Conservation (phyloP, 441 rosid species). For the Gossypium davidsonii region DNA sequence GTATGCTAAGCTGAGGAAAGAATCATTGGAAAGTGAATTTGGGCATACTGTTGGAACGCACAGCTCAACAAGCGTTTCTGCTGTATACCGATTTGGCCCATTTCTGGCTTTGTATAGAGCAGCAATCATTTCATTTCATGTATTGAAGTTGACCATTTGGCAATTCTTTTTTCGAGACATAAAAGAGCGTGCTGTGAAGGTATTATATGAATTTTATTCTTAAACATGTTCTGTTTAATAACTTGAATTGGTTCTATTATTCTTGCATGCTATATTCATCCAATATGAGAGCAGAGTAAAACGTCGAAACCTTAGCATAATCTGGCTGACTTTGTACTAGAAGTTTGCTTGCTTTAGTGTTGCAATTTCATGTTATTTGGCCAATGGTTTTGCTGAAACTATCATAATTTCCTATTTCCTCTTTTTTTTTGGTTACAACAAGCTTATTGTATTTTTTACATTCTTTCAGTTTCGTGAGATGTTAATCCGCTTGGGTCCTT, state of each 20-base stretch:
- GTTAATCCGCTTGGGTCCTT: conserved; percentile 85
- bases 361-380: not conserved
- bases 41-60: conserved; percentile 62
- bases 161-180: conserved; percentile 64
- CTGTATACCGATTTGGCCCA: conserved; percentile 66
- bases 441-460: not conserved
- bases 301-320: not conserved
- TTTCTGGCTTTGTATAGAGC: conserved; percentile 91
- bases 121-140: conserved; percentile 72
- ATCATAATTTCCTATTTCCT: conserved; percentile 3
- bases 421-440: not conserved
- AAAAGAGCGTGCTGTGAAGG: conserved; percentile 77
- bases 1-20: conserved; percentile 89
- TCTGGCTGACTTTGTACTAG: not conserved
- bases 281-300: not conserved
- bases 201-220: conserved; percentile 15
- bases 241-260: not conserved
- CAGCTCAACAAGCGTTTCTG: conserved; percentile 58
- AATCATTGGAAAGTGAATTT: conserved; percentile 90
- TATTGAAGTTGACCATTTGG: conserved; percentile 73
- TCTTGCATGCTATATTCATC: not conserved
- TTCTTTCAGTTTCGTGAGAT: conserved; percentile 83
- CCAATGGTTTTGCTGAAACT: not conserved
- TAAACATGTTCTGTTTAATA: not conserved
- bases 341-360: not conserved